Evolutionary conservation across 108 stramenopile species (phyloP).

Genomic region (Nitzschia putrida): DNA sequence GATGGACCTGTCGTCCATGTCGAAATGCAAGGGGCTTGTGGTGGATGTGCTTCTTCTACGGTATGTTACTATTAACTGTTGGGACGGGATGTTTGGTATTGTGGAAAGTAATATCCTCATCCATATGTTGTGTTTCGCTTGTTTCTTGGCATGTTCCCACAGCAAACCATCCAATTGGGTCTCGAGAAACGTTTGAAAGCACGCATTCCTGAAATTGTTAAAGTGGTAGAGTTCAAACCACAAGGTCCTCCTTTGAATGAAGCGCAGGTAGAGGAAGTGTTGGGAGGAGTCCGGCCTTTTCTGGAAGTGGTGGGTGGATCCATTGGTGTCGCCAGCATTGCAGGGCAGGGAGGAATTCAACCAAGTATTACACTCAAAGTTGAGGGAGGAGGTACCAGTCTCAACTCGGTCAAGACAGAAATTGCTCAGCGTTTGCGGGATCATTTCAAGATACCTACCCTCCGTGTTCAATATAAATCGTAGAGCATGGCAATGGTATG

Average conservation of each 20-base stretch:
- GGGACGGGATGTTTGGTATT: too few species aligned
- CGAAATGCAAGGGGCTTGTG: slow-evolving; percentile 96
- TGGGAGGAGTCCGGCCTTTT: slow-evolving; percentile 95
- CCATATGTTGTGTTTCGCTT: background rate
- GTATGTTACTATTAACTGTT: slow-evolving; percentile 8
- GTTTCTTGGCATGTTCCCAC: background rate
- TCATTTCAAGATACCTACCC: slow-evolving; percentile 92
- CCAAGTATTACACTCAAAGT: slow-evolving; percentile 88
- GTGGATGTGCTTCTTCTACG: slow-evolving; percentile 92
- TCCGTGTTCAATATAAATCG: slow-evolving; percentile 78
- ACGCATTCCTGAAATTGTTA: slow-evolving; percentile 94
- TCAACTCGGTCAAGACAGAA: slow-evolving; percentile 93
- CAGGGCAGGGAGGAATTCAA: slow-evolving; percentile 79
- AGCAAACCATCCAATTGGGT: slow-evolving; percentile 98
- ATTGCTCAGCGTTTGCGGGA: slow-evolving; percentile 94
- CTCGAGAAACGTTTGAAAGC: slow-evolving; percentile 87
- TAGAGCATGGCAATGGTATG: too few species aligned
- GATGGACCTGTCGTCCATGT: slow-evolving; percentile 95
- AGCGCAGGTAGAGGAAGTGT: slow-evolving; percentile 77
- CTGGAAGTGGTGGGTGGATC: slow-evolving; percentile 92
- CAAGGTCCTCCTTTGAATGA: slow-evolving; percentile 83
- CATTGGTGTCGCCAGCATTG: slow-evolving; percentile 71
- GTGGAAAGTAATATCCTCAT: too few species aligned
- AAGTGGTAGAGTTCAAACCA: slow-evolving; percentile 93
- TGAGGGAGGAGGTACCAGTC: slow-evolving; percentile 80